Evolutionary conservation across 1,139 yeast species (phyloP).

Genomic region (Zygosaccharomyces pseudobailii): DNA sequence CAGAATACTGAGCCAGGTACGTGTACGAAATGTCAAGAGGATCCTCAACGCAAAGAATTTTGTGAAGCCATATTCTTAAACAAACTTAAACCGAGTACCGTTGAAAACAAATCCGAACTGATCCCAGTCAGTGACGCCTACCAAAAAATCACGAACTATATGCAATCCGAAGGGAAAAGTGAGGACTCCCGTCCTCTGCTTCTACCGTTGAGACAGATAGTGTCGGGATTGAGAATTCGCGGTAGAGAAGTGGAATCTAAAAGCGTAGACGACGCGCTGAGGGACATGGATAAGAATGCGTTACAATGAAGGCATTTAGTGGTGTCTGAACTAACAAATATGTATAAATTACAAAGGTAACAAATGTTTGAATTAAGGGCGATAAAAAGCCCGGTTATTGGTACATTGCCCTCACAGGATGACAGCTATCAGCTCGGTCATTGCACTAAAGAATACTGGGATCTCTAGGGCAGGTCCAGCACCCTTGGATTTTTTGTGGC

Average conservation of each 20-base stretch:
- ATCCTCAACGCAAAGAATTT: slow-evolving; percentile 14
- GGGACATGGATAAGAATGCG: slow-evolving; percentile 16
- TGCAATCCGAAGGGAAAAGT: slow-evolving; percentile 5
- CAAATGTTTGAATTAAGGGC: background rate
- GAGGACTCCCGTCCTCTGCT: slow-evolving; percentile 1
- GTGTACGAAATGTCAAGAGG: slow-evolving; percentile 59
- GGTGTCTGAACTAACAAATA: background rate
- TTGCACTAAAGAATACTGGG: slow-evolving; percentile 19
- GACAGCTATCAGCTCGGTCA: slow-evolving; percentile 16
- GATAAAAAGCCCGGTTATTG: background rate
- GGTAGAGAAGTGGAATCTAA: slow-evolving; percentile 16
- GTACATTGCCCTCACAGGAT: background rate
- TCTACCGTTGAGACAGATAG: slow-evolving; percentile 6
- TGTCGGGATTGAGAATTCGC: slow-evolving; percentile 8
- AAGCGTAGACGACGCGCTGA: slow-evolving; percentile 16
- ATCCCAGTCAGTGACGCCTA: slow-evolving; percentile 17
- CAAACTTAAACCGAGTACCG: background rate
- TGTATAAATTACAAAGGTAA: slow-evolving; percentile 1
- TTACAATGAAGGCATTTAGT: background rate
- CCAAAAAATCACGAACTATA: slow-evolving; percentile 16
- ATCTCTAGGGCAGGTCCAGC: slow-evolving; percentile 18
- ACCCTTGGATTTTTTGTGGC: slow-evolving; percentile 17
- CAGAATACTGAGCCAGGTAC: slow-evolving; percentile 61
- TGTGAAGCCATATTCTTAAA: slow-evolving; percentile 11
- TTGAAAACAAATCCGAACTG: slow-evolving; percentile 1